phyloP scores from a whole-genome alignment of 2,329 filamentous ascomycete genomes.

The Diaporthe helianthi region DNA sequence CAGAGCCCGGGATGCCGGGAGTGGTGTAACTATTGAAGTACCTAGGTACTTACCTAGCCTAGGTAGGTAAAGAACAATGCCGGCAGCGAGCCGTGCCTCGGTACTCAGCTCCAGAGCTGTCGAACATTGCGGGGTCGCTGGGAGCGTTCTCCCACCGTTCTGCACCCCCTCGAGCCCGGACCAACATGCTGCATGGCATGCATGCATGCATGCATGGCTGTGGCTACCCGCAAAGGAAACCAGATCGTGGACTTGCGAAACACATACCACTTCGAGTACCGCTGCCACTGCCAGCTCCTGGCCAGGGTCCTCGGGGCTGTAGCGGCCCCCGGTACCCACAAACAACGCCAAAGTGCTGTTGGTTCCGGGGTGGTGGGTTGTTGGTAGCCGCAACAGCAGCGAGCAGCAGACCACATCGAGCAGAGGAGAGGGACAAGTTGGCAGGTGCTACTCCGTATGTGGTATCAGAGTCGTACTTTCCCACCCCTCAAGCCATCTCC shows the following conservation, averaged over 20 bases:
- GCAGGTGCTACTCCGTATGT: background rate
- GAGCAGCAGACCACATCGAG: background rate
- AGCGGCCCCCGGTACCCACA: background rate
- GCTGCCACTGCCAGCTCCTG: background rate
- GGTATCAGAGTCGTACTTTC: background rate
- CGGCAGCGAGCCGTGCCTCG: conserved; percentile 3
- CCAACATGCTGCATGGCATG: too few relatives aligned
- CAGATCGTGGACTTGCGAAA: background rate
- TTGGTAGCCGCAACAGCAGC: background rate
- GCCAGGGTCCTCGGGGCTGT: background rate
- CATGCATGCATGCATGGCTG: too few relatives aligned
- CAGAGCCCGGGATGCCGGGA: background rate
- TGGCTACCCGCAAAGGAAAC: background rate
- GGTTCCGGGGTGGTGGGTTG: background rate
- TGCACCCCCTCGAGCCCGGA: background rate
- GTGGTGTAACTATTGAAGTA: background rate
- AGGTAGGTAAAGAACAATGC: too few relatives aligned
- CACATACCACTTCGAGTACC: background rate
- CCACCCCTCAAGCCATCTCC: too few relatives aligned
- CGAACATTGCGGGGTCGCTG: conserved; percentile 17
- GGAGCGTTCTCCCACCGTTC: too few relatives aligned
- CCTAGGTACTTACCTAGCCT: too few relatives aligned
- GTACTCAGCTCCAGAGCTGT: background rate
- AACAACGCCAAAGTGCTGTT: background rate
- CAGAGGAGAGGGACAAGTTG: background rate